Percentiles rank a stretch among this genome's conserved stretches.
These are phyloP conservation scores for Microdochium paspali DNA, from an alignment of 2,329 filamentous ascomycete species.

Conservation along the genomic window DNA sequence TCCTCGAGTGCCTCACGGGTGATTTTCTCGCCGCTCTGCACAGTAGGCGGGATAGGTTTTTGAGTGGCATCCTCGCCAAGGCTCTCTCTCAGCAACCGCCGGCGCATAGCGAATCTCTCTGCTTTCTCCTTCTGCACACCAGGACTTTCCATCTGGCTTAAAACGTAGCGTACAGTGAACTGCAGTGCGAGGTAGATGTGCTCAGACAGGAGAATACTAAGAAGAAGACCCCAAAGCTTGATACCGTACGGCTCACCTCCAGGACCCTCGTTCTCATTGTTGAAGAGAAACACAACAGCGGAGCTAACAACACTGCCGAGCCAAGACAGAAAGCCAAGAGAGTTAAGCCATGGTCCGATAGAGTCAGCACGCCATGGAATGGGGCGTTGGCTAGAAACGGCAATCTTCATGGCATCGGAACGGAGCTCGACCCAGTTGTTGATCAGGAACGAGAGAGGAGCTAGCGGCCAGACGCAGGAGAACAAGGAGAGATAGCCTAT, in stretches of 20 bases:
- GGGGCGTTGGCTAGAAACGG: constrained; percentile 77
- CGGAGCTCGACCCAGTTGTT: constrained; percentile 97
- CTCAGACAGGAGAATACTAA: constrained; percentile 78
- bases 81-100: constrained; percentile 67
- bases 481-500: constrained; percentile 82
- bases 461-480: constrained; percentile 91
- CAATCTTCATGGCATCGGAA: constrained; percentile 90
- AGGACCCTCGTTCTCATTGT: constrained; percentile 54
- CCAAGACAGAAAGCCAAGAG: constrained; percentile 86
- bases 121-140: constrained; percentile 77
- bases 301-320: constrained; percentile 81
- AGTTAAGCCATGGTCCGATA: constrained; percentile 86
- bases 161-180: constrained; percentile 59
- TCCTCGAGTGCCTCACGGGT: constrained; percentile 57
- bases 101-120: constrained; percentile 73
- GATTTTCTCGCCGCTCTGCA: constrained; percentile 50
- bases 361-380: constrained; percentile 86
- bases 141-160: constrained; percentile 76
- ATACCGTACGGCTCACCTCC: constrained; percentile 61
- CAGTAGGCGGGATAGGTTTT: constrained; percentile 33
- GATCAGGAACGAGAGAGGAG: constrained; percentile 75
- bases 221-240: constrained; percentile 68
- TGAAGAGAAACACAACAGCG: constrained; percentile 85
- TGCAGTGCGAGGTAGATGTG: constrained; percentile 80
- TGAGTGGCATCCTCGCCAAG: constrained; percentile 48